Base-by-base conservation (phyloP, 495 filamentous ascomycete genomes). In the Cercophora scortea region DNA sequence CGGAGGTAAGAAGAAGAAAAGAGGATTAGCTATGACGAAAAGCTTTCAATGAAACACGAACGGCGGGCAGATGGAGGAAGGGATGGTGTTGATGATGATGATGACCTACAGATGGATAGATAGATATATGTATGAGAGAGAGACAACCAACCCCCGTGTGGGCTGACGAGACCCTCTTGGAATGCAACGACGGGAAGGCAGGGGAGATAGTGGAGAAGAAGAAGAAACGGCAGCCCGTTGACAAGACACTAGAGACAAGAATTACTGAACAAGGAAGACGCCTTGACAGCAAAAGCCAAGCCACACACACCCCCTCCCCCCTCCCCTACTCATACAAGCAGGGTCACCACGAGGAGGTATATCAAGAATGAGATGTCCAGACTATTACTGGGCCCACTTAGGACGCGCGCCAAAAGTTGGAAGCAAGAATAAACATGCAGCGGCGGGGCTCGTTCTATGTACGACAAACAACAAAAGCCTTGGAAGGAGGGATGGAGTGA, bases 121-220 rank as follows among this genome's bases (percentile, higher is more conserved):
- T 25, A 25, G 25, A 40, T 44, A 17, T 44, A 9, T 44, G 42
- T 44, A 44, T 44, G 16, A 15, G 42, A 34, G 10, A 17, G 6
- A 15, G 42, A 34, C 1, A 17, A 2, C 13, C 42, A 18, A 12
- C 8, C 11, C 12, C 33, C 18, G 9, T 18, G 36, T 55, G 39
- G 45, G 53, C 41, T 38, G 43, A 34, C 10, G 38, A 17, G 54
- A 39, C 50, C 54, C 54, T 51, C 54, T 44, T 39, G 32, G 35
- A 44, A 56, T 63, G 59, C 48, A 59, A 60, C 53, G 38, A 33
- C 49, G 56, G 53, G 48, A 53, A 34, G 55, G n/a, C 40, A 54
- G 41, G 49, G 43, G 33, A 44, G 54, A 38, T 13, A 7, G 9
- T 10, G 36, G 36, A 13, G 36, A 38, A 38, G 36, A 38, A 38